Evolutionary conservation across 2,329 filamentous ascomycete genomes (phyloP), one percentile per base, ranked within the genome.

Genomic region (Rhynchosporium secalis): DNA sequence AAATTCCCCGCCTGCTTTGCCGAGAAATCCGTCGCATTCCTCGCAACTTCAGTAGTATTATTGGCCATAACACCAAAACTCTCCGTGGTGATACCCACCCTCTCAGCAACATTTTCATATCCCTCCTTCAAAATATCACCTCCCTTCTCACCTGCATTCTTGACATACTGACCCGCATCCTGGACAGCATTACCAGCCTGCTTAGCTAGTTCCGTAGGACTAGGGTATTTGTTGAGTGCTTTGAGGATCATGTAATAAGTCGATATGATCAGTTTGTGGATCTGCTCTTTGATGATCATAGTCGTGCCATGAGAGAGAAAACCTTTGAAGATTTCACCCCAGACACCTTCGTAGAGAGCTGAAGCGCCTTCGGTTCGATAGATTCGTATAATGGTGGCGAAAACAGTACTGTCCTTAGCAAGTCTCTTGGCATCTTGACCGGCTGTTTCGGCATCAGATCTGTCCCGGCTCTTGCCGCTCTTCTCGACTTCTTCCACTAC

Each of bases 221-320:
- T 75, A 0, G 79, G 79, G 62, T 78, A 79, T 26, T 71, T 76
- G 57, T 75, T 75, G 33, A 81, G 66, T 3, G 79, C 65, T 29
- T 78, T 78, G n/a, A 89, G 75, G 1, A 89, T 72, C 6, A 86
- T 71, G 68, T 91, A 89, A 76, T 94, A 96, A 4, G 88, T 70
- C 66, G 85, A 84, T 63, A 96, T 83, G 61, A 96, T 84, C 15
- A 87, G 75, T 33, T 83, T 80, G 73, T 96, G 90, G 8, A 95
- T 83, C 4, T 84, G 78, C 61, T 94, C 90, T 76, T 96, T 96
- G 62, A 90, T 86, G 59, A 94, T 78, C 90, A 96, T 96, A 0
- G 92, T 94, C 57, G 92, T 83, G 0, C 92, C 92, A 71, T 96
- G 92, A 28, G 86, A 87, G 70, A 96, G 87, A 77, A 96, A 96